Evolutionary conservation across 352 stramenopile genomes (phyloP).

Genomic region (Phytophthora litchii): DNA sequence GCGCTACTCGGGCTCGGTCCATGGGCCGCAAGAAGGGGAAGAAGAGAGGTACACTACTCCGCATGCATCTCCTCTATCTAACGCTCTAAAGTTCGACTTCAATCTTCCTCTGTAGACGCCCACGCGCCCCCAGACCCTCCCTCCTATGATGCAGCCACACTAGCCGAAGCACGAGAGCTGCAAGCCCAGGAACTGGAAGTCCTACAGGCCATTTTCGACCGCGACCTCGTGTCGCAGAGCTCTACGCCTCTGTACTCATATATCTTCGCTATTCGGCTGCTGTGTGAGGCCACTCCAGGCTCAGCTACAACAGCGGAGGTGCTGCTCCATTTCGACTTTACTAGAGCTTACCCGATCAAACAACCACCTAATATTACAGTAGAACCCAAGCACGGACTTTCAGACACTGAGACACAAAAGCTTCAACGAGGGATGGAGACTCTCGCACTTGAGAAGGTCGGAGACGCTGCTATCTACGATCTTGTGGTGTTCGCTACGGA

Average conservation of each 20-base stretch:
- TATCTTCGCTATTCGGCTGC: constrained; percentile 84
- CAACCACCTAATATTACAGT: constrained; percentile 73
- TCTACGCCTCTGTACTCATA: constrained; percentile 81
- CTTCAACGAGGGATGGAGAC: constrained; percentile 62
- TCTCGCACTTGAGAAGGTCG: constrained; percentile 68
- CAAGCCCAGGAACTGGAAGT: constrained; percentile 85
- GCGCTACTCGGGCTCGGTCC: constrained; percentile 13
- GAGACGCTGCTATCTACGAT: constrained; percentile 82
- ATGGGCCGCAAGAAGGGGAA: constrained; percentile 86
- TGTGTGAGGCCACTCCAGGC: constrained; percentile 52
- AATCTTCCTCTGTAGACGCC: constrained; percentile 18
- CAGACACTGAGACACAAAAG: constrained; percentile 64
- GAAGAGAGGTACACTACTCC: constrained; percentile 52
- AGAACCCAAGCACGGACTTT: constrained; percentile 72
- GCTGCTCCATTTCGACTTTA: constrained; percentile 77
- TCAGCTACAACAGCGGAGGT: constrained; percentile 60
- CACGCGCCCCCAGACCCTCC: constrained; percentile 6
- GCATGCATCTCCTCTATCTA: neutral
- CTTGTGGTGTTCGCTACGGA: constrained; percentile 83
- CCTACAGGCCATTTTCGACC: constrained; percentile 83
- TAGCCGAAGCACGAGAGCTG: constrained; percentile 61
- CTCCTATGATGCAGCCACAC: constrained; percentile 45
- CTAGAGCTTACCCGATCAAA: constrained; percentile 66
- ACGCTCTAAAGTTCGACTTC: constrained; percentile 7
- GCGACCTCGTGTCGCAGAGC: constrained; percentile 68